Base-by-base conservation (phyloP, 2,329 filamentous ascomycete species). In the Tricladium varicosporioides region DNA sequence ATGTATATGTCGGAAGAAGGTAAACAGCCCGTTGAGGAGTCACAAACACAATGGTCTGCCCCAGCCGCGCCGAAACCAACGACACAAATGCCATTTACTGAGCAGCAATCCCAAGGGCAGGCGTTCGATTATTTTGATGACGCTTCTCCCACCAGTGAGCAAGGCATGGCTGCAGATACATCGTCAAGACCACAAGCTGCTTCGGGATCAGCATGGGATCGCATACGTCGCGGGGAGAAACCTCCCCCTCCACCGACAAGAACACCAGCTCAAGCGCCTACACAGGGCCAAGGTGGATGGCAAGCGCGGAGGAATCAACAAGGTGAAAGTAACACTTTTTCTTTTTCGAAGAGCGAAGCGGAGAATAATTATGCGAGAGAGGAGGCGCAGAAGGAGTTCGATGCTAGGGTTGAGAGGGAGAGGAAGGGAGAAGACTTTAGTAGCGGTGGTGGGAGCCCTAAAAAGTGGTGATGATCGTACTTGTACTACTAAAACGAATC, bases 331-430 rank as follows among this genome's bases (percentile, higher is more conserved):
- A 63, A 69, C 49, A 62, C 60, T 11, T 67, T 62, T 58, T 40
- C 67, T n/a, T 67, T 62, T 15, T 67, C 67, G 0, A 65, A 62
- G 42, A 51, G 55, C 1, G 62, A 63, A 2, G 64, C 65, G 32
- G 60, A 66, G 11, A 58, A 58, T 18, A 57, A 51, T 40, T 60
- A 61, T 45, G 63, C 61, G 2, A 65, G 60, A 47, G 53, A 57
- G 14, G 60, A 68, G 49, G 66, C 67, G 5, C 69, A 71, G 57
- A 64, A 61, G 48, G 69, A 70, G 16, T 71, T 71, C 56, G 69
- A 71, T 63, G 67, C 66, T 15, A 56, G 59, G n/a, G 56, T 71
- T 16, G 69, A 71, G 43, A 60, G 60, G 22, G 69, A 71, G 53
- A 60, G 69, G 44, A 61, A 58, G 16, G 69, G 69, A 9, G 68